phyloP scores from a whole-genome alignment of 306 rosid genomes.

The Sesbania bispinosa region DNA sequence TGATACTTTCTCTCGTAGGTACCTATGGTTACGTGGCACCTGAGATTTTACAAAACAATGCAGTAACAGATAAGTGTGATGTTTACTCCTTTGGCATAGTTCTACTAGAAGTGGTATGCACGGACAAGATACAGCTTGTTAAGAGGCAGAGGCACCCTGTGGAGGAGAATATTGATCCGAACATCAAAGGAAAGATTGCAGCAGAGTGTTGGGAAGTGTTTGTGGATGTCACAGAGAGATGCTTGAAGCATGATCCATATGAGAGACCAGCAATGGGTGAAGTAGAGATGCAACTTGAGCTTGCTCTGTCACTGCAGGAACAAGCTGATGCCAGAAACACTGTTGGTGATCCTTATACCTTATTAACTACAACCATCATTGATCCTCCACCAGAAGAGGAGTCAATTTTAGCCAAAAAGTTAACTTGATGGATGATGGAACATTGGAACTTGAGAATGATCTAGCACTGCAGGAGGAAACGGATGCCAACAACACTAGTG shows the following conservation, averaged over 20 bases:
- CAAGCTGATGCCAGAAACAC: too few relatives aligned
- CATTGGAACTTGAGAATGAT: conserved; percentile 17
- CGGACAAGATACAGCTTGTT: neutral
- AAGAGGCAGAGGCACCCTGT: neutral
- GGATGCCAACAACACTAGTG: neutral
- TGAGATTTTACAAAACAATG: neutral
- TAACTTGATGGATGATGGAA: too few relatives aligned
- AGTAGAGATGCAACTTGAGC: too few relatives aligned
- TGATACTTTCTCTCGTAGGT: neutral
- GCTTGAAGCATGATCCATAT: too few relatives aligned
- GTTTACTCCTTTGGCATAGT: neutral
- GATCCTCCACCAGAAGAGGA: too few relatives aligned
- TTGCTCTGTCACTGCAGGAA: too few relatives aligned
- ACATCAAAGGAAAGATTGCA: too few relatives aligned
- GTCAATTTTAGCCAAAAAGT: too few relatives aligned
- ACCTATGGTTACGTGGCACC: neutral
- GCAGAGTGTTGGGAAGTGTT: too few relatives aligned
- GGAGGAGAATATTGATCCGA: conserved; percentile 4
- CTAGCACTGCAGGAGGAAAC: conserved; percentile 22
- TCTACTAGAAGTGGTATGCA: neutral
- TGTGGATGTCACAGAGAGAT: too few relatives aligned
- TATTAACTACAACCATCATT: too few relatives aligned
- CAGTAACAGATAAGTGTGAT: neutral
- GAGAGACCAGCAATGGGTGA: conserved; percentile 32
- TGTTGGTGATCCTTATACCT: too few relatives aligned